phyloP scores from a whole-genome alignment of 495 filamentous ascomycete genomes.

The Pyronema domesticum region DNA sequence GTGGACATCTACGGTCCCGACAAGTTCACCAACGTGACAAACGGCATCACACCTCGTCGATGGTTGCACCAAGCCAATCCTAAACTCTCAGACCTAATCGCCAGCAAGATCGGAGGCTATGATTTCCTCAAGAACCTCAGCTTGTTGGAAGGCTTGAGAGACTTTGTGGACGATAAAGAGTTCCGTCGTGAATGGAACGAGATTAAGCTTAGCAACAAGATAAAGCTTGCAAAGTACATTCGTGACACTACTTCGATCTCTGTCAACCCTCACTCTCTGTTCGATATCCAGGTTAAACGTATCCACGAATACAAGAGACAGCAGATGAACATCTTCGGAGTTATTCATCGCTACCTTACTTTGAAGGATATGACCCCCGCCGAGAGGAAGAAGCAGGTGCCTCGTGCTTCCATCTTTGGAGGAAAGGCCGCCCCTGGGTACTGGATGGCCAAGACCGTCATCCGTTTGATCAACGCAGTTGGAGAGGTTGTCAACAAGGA shows the following conservation, averaged over 20 bases:
- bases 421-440: conserved; percentile 96
- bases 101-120: conserved; percentile 66
- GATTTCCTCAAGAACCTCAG: conserved; percentile 79
- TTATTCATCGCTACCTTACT: conserved; percentile 82
- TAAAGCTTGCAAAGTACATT: conserved; percentile 77
- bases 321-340: conserved; percentile 96
- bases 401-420: conserved; percentile 93
- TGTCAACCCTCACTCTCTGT: conserved; percentile 75
- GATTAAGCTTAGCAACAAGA: conserved; percentile 40
- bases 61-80: conserved; percentile 98
- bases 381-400: conserved; percentile 70
- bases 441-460: conserved; percentile 99
- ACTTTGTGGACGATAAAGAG: conserved; percentile 59
- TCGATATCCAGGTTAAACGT: conserved; percentile 95
- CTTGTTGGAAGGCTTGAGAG: conserved; percentile 63
- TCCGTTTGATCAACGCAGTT: conserved; percentile 87
- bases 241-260: conserved; percentile 56
- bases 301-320: conserved; percentile 99
- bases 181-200: conserved; percentile 58
- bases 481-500: conserved; percentile 85
- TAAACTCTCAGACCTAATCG: conserved; percentile 74
- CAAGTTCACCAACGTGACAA: conserved; percentile 97
- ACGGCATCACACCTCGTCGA: conserved; percentile 83
- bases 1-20: conserved; percentile 83
- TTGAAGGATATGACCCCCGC: conserved; percentile 72